Evolutionary conservation across 2,329 filamentous ascomycete species (phyloP), one percentile per base, ranked within the genome.

Genomic region (Fusarium transvaalense): DNA sequence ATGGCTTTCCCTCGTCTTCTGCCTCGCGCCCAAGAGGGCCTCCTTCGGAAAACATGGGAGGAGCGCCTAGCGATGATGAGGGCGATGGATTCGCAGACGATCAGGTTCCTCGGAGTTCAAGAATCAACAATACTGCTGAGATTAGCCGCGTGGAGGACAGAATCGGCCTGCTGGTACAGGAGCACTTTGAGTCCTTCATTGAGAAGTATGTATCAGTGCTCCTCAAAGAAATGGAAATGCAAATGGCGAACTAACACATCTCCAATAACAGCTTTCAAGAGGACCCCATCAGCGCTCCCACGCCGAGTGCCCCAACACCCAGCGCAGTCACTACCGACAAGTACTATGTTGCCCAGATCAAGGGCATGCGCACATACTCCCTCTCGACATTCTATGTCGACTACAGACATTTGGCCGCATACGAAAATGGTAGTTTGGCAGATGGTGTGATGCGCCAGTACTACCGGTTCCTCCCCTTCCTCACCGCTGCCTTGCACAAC

Each of bases 401-500:
- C 81, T 96, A 90, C 80, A 92, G 90, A 70, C 96, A 99, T 78
- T 83, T 99, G 31, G 87, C 89, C 58, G 86, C 89, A 35, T 91
- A 90, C 78, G 89, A 92, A 74, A 91, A 94, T 71, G 92, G 92
- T 54, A 90, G 92, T 60, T 83, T 99, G 53, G 93, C 95, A 41
- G 90, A 93, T 65, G 95, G 93, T 51, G 91, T 98, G 66, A 91
- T 94, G 70, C 90, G 89, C 73, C 92, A 97, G 76, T 98, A 97
- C 83, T 98, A 97, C 80, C 92, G 96, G 71, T 97, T 97, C 78
- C 86, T 97, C 25, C 96, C 96, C 4, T 99, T 96, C 78, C 88
- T 99, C 75, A 93, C 92, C 23, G 89, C 92, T 68, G 94, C 91
- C 27, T 84, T 99, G 42, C 94, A 99, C 82, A 97, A 94, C 75